Evolutionary conservation across 2,329 filamentous ascomycete species (phyloP).

Genomic region (Fusarium annulatum): DNA sequence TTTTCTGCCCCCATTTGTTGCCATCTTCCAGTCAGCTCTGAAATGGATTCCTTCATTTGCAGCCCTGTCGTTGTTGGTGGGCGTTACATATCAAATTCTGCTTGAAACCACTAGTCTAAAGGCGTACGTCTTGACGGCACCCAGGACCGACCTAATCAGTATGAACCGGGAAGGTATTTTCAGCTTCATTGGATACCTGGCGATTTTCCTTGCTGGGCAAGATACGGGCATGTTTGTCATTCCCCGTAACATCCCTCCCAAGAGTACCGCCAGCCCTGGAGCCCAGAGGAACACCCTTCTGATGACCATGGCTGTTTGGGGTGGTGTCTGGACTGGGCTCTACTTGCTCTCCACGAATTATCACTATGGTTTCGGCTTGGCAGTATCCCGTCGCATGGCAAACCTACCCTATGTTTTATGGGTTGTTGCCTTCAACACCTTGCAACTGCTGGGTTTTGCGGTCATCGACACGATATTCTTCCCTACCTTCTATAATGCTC

Average conservation of each 20-base stretch:
- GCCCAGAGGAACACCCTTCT: conserved; percentile 69
- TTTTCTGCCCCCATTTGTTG: conserved; percentile 88
- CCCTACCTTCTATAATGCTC: conserved; percentile 73
- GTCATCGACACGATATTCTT: conserved; percentile 83
- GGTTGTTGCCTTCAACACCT: conserved; percentile 90
- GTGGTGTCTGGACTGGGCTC: conserved; percentile 73
- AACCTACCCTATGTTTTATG: conserved; percentile 95
- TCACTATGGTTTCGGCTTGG: conserved; percentile 75
- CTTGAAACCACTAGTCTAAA: conserved; percentile 84
- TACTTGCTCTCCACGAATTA: conserved; percentile 77
- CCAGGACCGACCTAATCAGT: conserved; percentile 80
- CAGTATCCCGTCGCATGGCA: conserved; percentile 87
- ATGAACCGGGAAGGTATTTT: conserved; percentile 97
- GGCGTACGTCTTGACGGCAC: conserved; percentile 83
- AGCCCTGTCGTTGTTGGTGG: conserved; percentile 75
- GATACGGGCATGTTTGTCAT: conserved; percentile 84
- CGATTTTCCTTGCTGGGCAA: conserved; percentile 93
- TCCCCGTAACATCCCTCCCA: conserved; percentile 64
- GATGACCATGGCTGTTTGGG: conserved; percentile 72
- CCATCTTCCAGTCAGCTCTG: conserved; percentile 80
- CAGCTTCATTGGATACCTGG: conserved; percentile 91
- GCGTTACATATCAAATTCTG: conserved; percentile 76
- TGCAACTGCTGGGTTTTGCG: conserved; percentile 84
- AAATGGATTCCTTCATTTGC: conserved; percentile 80
- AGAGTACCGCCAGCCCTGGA: conserved; percentile 55